Evolutionary conservation across 2,329 filamentous ascomycete species (phyloP).

Genomic region (Cladosporium sp.): DNA sequence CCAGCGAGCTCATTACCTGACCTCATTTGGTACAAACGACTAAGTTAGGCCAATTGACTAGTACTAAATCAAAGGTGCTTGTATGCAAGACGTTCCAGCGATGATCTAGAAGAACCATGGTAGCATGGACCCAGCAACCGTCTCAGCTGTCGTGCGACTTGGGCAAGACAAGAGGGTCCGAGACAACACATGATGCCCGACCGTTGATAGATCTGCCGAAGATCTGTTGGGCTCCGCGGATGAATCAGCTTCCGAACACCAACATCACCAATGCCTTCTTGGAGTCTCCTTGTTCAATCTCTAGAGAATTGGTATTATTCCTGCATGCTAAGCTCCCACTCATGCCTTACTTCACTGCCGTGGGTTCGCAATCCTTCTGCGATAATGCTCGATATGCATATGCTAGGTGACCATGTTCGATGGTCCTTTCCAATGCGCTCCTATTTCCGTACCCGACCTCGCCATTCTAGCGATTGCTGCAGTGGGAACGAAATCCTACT

Average conservation of each 20-base stretch:
- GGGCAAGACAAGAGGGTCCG: background rate
- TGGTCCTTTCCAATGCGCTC: background rate
- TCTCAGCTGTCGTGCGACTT: background rate
- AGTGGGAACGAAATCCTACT: slow-evolving; percentile 9
- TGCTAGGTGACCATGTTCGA: too few species aligned
- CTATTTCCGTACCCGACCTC: background rate
- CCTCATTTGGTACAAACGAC: background rate
- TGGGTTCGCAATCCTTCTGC: too few species aligned
- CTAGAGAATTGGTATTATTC: too few species aligned
- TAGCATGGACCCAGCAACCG: background rate
- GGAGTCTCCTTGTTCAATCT: background rate
- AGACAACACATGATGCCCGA: background rate
- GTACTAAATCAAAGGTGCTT: background rate
- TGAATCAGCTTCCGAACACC: too few species aligned
- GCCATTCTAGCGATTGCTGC: background rate
- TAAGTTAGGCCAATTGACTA: background rate
- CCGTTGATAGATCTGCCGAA: background rate
- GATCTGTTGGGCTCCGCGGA: background rate
- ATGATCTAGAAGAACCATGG: background rate
- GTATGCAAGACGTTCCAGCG: background rate
- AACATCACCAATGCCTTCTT: too few species aligned
- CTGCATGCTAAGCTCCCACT: too few species aligned
- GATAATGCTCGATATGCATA: too few species aligned
- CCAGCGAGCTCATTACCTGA: background rate
- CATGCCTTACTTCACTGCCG: too few species aligned